Conservation (phyloP, 2,329 filamentous ascomycete species). For the Fusarium redolens region DNA sequence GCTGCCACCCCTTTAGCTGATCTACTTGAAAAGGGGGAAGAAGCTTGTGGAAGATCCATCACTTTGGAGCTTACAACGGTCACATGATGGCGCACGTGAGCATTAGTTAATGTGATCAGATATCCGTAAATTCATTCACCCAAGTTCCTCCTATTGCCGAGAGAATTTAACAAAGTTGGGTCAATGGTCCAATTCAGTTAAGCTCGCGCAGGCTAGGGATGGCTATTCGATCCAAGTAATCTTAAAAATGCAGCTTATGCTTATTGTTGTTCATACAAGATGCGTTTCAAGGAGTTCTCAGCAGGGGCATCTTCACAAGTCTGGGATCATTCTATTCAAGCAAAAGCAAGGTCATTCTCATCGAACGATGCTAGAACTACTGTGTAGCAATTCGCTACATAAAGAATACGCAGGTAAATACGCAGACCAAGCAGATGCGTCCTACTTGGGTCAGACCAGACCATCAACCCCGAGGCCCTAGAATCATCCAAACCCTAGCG, state of each 20-base stretch:
- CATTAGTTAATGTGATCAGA: not conserved
- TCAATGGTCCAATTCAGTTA: not conserved
- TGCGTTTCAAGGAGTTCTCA: not conserved
- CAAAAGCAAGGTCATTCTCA: not conserved
- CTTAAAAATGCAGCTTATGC: not conserved
- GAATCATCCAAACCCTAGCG: not conserved
- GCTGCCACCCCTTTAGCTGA: constrained; percentile 14
- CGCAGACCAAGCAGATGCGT: not conserved
- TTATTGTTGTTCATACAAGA: not conserved
- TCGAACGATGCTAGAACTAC: not conserved
- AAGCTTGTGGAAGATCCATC: constrained; percentile 1
- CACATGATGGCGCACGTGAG: constrained; percentile 22
- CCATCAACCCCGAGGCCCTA: not conserved
- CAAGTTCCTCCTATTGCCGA: not conserved
- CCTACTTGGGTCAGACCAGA: not conserved
- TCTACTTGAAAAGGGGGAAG: constrained; percentile 18
- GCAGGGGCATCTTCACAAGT: not conserved
- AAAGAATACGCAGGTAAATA: not conserved
- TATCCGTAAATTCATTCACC: not conserved
- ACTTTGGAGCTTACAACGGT: not conserved
- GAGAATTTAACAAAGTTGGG: not conserved
- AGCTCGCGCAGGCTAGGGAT: not conserved
- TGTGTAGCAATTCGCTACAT: not conserved
- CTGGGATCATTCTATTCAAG: not conserved
- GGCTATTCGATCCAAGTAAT: not conserved